These are phyloP conservation scores for Helotiales sp. DNA, from an alignment of 2,329 filamentous ascomycete species.

Conservation along the genomic window DNA sequence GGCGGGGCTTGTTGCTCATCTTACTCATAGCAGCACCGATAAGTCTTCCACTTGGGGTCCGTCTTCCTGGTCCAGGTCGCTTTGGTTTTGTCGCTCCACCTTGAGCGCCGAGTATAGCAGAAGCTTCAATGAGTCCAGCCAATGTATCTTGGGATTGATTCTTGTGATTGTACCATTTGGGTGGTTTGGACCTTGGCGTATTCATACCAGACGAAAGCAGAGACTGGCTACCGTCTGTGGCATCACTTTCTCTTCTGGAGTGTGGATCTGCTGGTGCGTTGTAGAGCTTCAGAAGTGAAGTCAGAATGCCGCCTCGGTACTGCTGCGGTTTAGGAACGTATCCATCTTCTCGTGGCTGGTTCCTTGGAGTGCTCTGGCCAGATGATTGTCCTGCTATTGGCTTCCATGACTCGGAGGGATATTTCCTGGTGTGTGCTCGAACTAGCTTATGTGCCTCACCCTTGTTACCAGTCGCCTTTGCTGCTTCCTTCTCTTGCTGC, in stretches of 20 bases:
- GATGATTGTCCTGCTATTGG: constrained; percentile 16
- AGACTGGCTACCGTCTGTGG: constrained; percentile 37
- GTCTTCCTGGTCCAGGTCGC: constrained; percentile 30
- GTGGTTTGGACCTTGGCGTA: constrained; percentile 29
- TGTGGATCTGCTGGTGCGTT: constrained; percentile 45
- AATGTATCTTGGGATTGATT: constrained; percentile 46
- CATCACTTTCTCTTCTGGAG: constrained; percentile 29
- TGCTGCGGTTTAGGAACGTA: constrained; percentile 67
- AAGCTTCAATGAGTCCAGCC: constrained; percentile 54
- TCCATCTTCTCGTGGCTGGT: constrained; percentile 50
- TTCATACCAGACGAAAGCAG: constrained; percentile 43
- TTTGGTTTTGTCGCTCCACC: constrained; percentile 43
- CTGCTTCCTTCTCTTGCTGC: constrained; percentile 14
- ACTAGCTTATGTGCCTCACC: constrained; percentile 47
- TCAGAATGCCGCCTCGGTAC: constrained; percentile 73
- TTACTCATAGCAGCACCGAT: constrained; percentile 26
- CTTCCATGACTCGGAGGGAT: constrained; percentile 19
- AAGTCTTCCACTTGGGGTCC: constrained; percentile 28
- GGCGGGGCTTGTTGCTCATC: constrained; percentile 27
- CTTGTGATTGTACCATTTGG: constrained; percentile 41
- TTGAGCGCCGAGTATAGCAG: constrained; percentile 51
- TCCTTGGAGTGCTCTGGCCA: constrained; percentile 44
- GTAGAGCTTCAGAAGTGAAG: constrained; percentile 71
- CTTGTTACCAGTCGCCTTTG: constrained; percentile 27
- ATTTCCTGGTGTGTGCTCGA: constrained; percentile 39